phyloP scores from a whole-genome alignment of 306 rosid species.

The Chamaecrista fasciculata region DNA sequence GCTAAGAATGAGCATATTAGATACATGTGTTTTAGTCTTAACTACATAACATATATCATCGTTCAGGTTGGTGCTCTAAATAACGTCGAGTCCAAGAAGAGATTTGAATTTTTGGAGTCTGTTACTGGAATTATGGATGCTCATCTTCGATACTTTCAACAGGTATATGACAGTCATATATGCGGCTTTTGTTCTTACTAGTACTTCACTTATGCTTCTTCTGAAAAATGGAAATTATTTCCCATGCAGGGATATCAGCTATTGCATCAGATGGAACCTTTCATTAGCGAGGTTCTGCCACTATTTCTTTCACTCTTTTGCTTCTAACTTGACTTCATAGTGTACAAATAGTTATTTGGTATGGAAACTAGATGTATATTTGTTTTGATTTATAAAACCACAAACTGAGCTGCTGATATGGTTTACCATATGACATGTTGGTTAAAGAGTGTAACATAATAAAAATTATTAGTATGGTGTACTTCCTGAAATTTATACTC shows the following conservation, averaged over 20 bases:
- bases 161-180: constrained; percentile 44
- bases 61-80: constrained; percentile 61
- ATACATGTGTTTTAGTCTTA: constrained; percentile 28
- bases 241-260: constrained; percentile 49
- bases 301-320: constrained; percentile 21
- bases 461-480: constrained; percentile 6
- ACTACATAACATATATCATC: constrained; percentile 21
- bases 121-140: constrained; percentile 77
- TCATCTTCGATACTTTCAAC: constrained; percentile 82
- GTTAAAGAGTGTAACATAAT: not conserved
- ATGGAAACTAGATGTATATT: constrained; percentile 11
- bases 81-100: constrained; percentile 64
- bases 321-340: constrained; percentile 15
- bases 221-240: constrained; percentile 20
- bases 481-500: constrained; percentile 8
- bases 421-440: constrained; percentile 6
- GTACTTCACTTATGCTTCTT: constrained; percentile 23
- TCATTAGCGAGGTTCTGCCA: constrained; percentile 47
- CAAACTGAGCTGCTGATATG: constrained; percentile 23
- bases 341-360: constrained; percentile 10
- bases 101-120: constrained; percentile 71
- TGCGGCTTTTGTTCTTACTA: constrained; percentile 13
- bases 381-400: constrained; percentile 11
- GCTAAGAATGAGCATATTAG: constrained; percentile 12
- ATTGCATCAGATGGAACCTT: constrained; percentile 52